Percentiles rank a stretch among this genome's conserved stretches.
Evolutionary conservation across 108 stramenopile species (phyloP).

Genomic region (Thalassiosira profunda): DNA sequence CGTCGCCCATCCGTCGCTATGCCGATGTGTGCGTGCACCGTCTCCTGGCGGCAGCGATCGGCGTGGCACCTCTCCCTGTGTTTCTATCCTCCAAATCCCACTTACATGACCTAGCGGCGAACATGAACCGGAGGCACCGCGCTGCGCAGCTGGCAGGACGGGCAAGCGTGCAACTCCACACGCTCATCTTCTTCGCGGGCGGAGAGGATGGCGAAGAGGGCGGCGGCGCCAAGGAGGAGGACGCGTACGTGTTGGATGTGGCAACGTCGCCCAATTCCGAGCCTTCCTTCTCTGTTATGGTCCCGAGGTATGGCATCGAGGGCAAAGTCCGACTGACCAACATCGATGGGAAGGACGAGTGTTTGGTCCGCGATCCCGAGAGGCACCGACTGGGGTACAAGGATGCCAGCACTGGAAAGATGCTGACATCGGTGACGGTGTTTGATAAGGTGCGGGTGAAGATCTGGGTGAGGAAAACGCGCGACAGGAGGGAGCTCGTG

Average conservation of each 20-base stretch:
- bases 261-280: constrained; percentile 61
- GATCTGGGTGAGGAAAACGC: constrained; percentile 68
- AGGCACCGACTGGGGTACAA: constrained; percentile 66
- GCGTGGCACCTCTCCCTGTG: constrained; percentile 90
- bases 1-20: constrained; percentile 99
- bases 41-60: constrained; percentile 95
- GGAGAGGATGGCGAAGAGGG: constrained; percentile 63
- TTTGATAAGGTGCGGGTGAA: constrained; percentile 91
- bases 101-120: constrained; percentile 92
- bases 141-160: constrained; percentile 96
- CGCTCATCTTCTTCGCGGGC: constrained; percentile 91
- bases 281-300: constrained; percentile 89
- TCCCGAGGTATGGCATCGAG: constrained; percentile 99
- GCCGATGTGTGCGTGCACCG: constrained; percentile 99
- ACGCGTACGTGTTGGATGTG: constrained; percentile 95
- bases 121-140: constrained; percentile 98
- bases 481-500: constrained; percentile 79
- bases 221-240: constrained; percentile 74
- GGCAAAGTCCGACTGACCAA: constrained; percentile 76
- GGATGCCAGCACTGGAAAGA: constrained; percentile 44
- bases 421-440: constrained; percentile 67
- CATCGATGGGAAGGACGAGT: constrained; percentile 47
- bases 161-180: constrained; percentile 93
- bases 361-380: constrained; percentile 61
- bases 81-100: constrained; percentile 90